These are phyloP conservation scores for Dothideomycetes sp. DNA, from an alignment of 2,329 filamentous ascomycete genomes.

Conservation along the genomic window DNA sequence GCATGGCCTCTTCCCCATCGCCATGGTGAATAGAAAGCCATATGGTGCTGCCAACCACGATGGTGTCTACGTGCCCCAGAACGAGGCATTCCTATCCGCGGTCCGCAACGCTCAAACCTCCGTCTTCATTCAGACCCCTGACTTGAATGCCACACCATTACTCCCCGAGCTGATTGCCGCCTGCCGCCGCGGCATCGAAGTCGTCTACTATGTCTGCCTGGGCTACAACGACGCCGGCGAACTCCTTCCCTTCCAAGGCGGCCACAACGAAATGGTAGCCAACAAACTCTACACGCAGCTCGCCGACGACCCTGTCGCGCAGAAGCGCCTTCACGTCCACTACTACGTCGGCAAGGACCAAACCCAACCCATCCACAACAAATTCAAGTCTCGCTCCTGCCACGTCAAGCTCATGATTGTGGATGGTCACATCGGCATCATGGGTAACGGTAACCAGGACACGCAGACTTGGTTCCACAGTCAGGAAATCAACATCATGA, in stretches of 20 bases:
- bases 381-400: slow-evolving; percentile 54
- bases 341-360: slow-evolving; percentile 71
- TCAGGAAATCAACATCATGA: slow-evolving; percentile 67
- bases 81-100: slow-evolving; percentile 61
- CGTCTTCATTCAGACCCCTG: slow-evolving; percentile 71
- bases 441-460: slow-evolving; percentile 70
- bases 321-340: slow-evolving; percentile 46
- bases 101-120: slow-evolving; percentile 50
- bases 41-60: slow-evolving; percentile 53
- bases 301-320: slow-evolving; percentile 29
- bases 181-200: slow-evolving; percentile 54
- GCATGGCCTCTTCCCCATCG: slow-evolving; percentile 55
- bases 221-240: slow-evolving; percentile 74
- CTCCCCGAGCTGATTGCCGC: slow-evolving; percentile 53
- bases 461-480: slow-evolving; percentile 71
- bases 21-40: slow-evolving; percentile 58
- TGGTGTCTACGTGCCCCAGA: slow-evolving; percentile 57
- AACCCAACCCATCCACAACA: slow-evolving; percentile 53
- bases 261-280: slow-evolving; percentile 62
- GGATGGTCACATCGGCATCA: slow-evolving; percentile 56
- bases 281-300: slow-evolving; percentile 48
- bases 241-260: slow-evolving; percentile 63
- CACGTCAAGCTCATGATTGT: slow-evolving; percentile 71
- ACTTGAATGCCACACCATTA: slow-evolving; percentile 61
- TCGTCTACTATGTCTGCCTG: slow-evolving; percentile 62